Conservation (phyloP, 2,329 filamentous ascomycete species). For the Akanthomyces uredinophilus region DNA sequence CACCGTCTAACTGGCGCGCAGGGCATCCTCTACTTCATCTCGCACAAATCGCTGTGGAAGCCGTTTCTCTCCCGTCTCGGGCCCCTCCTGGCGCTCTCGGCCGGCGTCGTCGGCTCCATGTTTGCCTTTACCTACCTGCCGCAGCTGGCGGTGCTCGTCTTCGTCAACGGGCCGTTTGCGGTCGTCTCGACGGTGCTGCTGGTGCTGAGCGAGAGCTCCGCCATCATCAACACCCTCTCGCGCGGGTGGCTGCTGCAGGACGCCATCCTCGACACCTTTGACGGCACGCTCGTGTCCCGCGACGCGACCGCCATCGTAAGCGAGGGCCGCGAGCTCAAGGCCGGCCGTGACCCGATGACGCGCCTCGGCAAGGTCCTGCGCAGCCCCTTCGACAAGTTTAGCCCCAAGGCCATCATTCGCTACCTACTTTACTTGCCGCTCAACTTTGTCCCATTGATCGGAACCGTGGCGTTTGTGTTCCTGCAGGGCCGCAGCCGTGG, state of each 20-base stretch:
- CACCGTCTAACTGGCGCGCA: slow-evolving; percentile 21
- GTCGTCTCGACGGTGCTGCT: slow-evolving; percentile 68
- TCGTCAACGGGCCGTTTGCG: slow-evolving; percentile 79
- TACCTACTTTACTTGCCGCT: slow-evolving; percentile 84
- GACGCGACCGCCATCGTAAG: slow-evolving; percentile 58
- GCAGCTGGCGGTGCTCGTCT: slow-evolving; percentile 74
- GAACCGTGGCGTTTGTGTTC: slow-evolving; percentile 73
- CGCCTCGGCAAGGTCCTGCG: slow-evolving; percentile 54
- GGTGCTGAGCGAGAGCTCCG: slow-evolving; percentile 58
- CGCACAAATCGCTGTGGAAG: slow-evolving; percentile 52
- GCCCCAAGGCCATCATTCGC: slow-evolving; percentile 60
- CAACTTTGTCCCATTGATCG: slow-evolving; percentile 88
- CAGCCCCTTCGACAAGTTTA: slow-evolving; percentile 52
- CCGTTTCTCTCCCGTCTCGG: slow-evolving; percentile 51
- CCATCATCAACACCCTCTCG: slow-evolving; percentile 51
- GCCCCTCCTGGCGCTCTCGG: slow-evolving; percentile 63
- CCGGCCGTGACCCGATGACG: slow-evolving; percentile 50
- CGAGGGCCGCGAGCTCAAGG: slow-evolving; percentile 67
- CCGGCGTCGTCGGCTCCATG: slow-evolving; percentile 71
- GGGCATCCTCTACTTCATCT: slow-evolving; percentile 56
- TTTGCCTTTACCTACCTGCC: slow-evolving; percentile 84
- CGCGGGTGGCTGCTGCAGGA: slow-evolving; percentile 75
- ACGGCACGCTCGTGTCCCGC: slow-evolving; percentile 58
- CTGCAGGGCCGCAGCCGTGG: slow-evolving; percentile 59
- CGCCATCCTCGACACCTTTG: slow-evolving; percentile 82